Evolutionary conservation across 1,139 yeast species (phyloP).

Genomic region (Candida sojae): DNA sequence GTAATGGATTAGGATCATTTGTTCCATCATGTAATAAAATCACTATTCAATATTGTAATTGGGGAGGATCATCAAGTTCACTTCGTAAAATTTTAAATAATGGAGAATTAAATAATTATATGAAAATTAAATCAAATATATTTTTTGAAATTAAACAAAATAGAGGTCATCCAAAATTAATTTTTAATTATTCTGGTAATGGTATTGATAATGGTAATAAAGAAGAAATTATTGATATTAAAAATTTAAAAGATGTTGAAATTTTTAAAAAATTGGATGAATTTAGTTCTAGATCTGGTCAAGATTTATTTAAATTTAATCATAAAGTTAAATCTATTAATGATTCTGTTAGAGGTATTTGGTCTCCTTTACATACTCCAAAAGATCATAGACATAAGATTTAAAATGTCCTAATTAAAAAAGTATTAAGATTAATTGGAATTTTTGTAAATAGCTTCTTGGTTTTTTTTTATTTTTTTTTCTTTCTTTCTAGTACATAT

Average conservation of each 20-base stretch:
- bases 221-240: conserved; percentile 42
- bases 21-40: conserved; percentile 74
- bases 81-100: conserved; percentile 66
- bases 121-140: conserved; percentile 60
- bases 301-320: conserved; percentile 43
- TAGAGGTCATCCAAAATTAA: conserved; percentile 80
- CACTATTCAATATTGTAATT: conserved; percentile 79
- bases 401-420: conserved; percentile 23
- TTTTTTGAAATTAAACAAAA: conserved; percentile 70
- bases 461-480: neutral
- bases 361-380: conserved; percentile 93
- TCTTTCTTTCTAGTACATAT: neutral
- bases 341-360: conserved; percentile 89
- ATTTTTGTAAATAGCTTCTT: neutral
- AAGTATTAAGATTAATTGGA: neutral
- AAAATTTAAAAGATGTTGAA: conserved; percentile 61
- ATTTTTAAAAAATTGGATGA: conserved; percentile 63
- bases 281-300: conserved; percentile 42
- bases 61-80: conserved; percentile 94
- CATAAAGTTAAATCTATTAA: conserved; percentile 79
- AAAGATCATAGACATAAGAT: conserved; percentile 69
- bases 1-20: conserved; percentile 83
- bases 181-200: conserved; percentile 72
- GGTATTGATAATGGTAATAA: conserved; percentile 23
- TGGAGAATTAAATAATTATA: conserved; percentile 57